phyloP scores from a whole-genome alignment of 345 rosid genomes.

The Eucalyptus polyanthemos region DNA sequence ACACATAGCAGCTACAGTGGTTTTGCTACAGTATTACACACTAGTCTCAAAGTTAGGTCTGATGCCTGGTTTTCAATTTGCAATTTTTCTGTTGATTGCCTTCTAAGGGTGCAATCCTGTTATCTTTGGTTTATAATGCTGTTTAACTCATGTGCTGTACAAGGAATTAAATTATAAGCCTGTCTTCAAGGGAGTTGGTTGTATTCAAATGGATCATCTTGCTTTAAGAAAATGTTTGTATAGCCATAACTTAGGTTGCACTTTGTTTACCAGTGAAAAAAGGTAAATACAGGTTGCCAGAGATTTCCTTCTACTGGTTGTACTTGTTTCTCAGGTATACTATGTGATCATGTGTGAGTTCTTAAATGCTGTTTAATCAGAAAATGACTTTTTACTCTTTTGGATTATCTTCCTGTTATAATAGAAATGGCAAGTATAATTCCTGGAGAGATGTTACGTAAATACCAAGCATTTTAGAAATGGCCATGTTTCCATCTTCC shows the following conservation, averaged over 20 bases:
- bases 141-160: background rate
- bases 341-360: background rate
- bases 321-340: background rate
- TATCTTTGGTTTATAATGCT: background rate
- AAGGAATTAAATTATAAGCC: background rate
- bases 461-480: background rate
- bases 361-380: background rate
- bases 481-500: background rate
- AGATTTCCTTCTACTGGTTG: background rate
- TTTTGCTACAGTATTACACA: background rate
- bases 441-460: background rate
- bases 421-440: background rate
- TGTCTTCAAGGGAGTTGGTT: background rate
- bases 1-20: background rate
- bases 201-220: background rate
- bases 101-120: background rate
- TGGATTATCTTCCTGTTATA: background rate
- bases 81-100: background rate
- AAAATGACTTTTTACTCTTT: background rate
- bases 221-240: background rate
- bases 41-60: background rate
- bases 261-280: background rate
- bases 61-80: background rate
- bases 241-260: background rate
- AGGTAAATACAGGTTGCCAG: background rate